phyloP scores from a whole-genome alignment of 2,329 filamentous ascomycete species.

The Zymoseptoria crescenta region DNA sequence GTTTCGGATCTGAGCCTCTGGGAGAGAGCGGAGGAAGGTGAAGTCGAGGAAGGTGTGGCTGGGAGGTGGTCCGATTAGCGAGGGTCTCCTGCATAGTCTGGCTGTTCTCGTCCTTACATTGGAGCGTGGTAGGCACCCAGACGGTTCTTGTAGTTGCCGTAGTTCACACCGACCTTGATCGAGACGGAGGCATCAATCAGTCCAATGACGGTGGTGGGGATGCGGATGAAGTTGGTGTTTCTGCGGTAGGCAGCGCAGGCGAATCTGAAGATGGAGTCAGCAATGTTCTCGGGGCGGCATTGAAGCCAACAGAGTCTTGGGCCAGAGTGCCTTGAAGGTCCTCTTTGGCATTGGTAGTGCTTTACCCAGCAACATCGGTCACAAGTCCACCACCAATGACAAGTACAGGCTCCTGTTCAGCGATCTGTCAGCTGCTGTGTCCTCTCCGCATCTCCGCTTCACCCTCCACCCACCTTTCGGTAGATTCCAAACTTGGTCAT shows the following conservation, averaged over 20 bases:
- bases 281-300: background rate
- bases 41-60: slow-evolving; percentile 68
- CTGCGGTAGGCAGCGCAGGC: slow-evolving; percentile 64
- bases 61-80: background rate
- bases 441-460: background rate
- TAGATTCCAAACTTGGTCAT: slow-evolving; percentile 68
- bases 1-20: slow-evolving; percentile 61
- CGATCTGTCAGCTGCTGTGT: slow-evolving; percentile 4
- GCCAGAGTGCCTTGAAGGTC: slow-evolving; percentile 44
- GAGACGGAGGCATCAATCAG: slow-evolving; percentile 68
- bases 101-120: background rate
- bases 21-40: slow-evolving; percentile 60
- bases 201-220: slow-evolving; percentile 67
- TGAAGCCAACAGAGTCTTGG: slow-evolving; percentile 28
- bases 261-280: slow-evolving; percentile 42
- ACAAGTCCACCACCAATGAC: slow-evolving; percentile 62
- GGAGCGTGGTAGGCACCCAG: slow-evolving; percentile 67
- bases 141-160: slow-evolving; percentile 67
- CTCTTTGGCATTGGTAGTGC: slow-evolving; percentile 32
- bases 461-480: slow-evolving; percentile 33
- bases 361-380: slow-evolving; percentile 66
- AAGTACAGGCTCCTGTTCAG: slow-evolving; percentile 53
- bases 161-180: slow-evolving; percentile 73
- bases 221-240: slow-evolving; percentile 65
- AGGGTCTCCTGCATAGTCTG: background rate